Conservation (phyloP, 1,284 basidiomycete genomes). For the Irpex sp. region DNA sequence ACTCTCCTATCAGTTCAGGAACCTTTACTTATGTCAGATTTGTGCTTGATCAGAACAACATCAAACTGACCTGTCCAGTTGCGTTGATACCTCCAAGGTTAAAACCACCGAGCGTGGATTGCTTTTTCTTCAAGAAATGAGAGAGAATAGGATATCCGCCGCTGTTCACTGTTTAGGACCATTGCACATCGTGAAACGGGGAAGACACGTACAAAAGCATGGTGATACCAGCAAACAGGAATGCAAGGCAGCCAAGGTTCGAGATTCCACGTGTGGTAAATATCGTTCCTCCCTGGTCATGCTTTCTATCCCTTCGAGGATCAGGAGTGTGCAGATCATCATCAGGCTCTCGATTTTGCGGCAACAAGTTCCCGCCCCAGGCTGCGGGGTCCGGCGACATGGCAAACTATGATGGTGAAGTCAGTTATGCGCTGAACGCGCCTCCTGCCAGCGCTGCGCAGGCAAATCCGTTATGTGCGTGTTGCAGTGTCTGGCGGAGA, state of each 20-base stretch:
- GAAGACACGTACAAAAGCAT: constrained; percentile 59
- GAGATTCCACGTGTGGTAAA: constrained; percentile 70
- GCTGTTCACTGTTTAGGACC: constrained; percentile 7
- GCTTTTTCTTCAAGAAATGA: constrained; percentile 38
- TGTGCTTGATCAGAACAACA: background rate
- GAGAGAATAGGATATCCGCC: constrained; percentile 51
- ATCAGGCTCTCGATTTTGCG: constrained; percentile 55
- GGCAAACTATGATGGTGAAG: constrained; percentile 51
- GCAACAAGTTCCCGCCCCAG: constrained; percentile 63
- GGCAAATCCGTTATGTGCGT: background rate
- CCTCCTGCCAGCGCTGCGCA: background rate
- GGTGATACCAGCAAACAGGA: constrained; percentile 60
- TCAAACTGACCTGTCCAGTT: constrained; percentile 57
- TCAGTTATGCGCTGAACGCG: background rate
- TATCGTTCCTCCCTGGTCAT: constrained; percentile 57
- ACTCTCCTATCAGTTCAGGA: constrained; percentile 30
- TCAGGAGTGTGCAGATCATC: constrained; percentile 76
- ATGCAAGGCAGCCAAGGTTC: constrained; percentile 74
- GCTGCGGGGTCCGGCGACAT: constrained; percentile 66
- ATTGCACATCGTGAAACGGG: background rate
- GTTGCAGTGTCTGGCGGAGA: background rate
- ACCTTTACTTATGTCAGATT: constrained; percentile 8
- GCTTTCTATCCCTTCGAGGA: constrained; percentile 62
- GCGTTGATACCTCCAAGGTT: constrained; percentile 75
- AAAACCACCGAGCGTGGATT: constrained; percentile 42